Base-by-base conservation (phyloP, 345 rosid genomes). In the Rhizophora apiculata region DNA sequence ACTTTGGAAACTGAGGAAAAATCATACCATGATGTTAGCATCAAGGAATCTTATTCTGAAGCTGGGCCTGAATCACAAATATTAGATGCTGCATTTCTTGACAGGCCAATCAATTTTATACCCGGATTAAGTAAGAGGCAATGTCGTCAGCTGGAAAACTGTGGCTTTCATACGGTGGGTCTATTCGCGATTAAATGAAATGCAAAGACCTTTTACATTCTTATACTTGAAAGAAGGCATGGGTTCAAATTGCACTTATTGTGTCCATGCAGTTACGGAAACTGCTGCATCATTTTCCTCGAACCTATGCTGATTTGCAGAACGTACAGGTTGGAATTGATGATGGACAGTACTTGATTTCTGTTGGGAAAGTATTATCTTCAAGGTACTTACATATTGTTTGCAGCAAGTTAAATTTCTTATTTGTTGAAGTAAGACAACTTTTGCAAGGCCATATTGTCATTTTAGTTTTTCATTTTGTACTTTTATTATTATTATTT, bases 331-430 rank as follows among this genome's bases (percentile, higher is more conserved):
- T 74, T 79, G 94, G 87, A 72, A 79, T 92, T 60, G 84, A 83
- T 66, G 97, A 90, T 83, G 97, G 98, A 46, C 93, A 92, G 75
- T 86, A 95, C 84, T 79, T 92, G 76, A 90, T 92, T 64, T 92
- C 93, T 72, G 82, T 90, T 78, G 98, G 98, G 56, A 86, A 81
- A 78, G 59, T 88, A 67, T 57, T 85, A 46, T 87, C 96, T 76
- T 95, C 99, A 79, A 88, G 86, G 99, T 92, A 72, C 74, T 79
- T 73, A 26, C 48, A 31, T 46, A 7, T 49, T 60, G 51, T 6
- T 48, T 55, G 62, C 52, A 20, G 54, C n/a, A 68, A 58, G 59
- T 34, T 8, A 6, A 16, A 43, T 46, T 27, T 68, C 51, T 11
- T 64, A 53, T 31, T 20, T 48, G 32, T 3, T 11, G 34, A 61